These are phyloP conservation scores for Helianthus annuus DNA, from an alignment of 129 eudicot species.

Conservation along the genomic window DNA sequence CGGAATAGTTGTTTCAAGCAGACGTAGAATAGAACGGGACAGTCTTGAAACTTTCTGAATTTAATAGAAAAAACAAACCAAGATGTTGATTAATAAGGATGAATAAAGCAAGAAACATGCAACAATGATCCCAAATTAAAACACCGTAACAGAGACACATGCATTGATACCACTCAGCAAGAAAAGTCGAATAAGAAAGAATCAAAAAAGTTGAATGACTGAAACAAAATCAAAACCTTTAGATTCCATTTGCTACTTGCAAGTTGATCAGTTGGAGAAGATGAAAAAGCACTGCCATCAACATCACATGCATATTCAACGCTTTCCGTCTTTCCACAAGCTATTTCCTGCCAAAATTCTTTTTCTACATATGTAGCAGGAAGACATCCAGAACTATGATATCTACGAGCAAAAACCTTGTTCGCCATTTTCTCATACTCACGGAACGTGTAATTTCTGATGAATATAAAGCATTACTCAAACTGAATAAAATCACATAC, in stretches of 20 bases:
- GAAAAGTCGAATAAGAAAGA: background rate
- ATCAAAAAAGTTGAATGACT: constrained; percentile 3
- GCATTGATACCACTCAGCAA: background rate
- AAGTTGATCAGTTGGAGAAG: constrained; percentile 86
- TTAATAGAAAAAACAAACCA: constrained; percentile 19
- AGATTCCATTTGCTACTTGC: constrained; percentile 97
- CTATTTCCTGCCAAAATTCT: constrained; percentile 99
- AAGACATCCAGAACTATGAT: constrained; percentile 85
- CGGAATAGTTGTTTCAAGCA: constrained; percentile 86
- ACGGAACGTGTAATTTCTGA: constrained; percentile 94
- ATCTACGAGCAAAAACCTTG: constrained; percentile 96
- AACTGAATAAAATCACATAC: constrained; percentile 4
- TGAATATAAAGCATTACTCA: constrained; percentile 22
- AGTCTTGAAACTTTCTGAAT: constrained; percentile 87
- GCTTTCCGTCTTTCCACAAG: constrained; percentile 84
- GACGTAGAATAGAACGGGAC: constrained; percentile 76
- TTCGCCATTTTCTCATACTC: constrained; percentile 99
- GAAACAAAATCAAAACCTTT: constrained; percentile 55
- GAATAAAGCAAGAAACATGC: background rate
- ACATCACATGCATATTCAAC: constrained; percentile 99
- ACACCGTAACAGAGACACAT: background rate
- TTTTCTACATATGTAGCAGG: constrained; percentile 85
- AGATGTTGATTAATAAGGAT: background rate
- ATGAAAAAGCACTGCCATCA: constrained; percentile 99
- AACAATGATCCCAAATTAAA: background rate